phyloP scores from a whole-genome alignment of 2,329 filamentous ascomycete species.

The Aspergillus sp. region DNA sequence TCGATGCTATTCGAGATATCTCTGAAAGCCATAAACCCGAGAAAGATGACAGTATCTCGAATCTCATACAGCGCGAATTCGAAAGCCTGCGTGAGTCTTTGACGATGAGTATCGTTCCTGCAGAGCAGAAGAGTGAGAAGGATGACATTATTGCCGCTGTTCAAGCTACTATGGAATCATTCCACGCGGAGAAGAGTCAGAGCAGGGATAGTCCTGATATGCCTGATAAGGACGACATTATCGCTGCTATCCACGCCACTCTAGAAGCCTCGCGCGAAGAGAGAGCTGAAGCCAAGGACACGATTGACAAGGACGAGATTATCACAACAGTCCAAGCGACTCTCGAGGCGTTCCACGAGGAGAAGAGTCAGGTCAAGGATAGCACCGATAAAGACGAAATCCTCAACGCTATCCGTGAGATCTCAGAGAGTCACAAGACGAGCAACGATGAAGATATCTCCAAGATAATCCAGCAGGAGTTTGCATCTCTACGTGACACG shows the following conservation, averaged over 20 bases:
- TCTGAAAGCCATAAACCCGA: slow-evolving; percentile 34
- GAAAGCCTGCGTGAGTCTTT: slow-evolving; percentile 57
- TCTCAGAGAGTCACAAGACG: slow-evolving; percentile 37
- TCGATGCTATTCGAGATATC: slow-evolving; percentile 59
- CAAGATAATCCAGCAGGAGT: slow-evolving; percentile 57
- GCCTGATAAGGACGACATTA: background rate
- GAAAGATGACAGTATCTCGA: slow-evolving; percentile 32
- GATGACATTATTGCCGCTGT: slow-evolving; percentile 20
- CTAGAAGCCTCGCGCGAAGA: background rate
- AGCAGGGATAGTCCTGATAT: background rate
- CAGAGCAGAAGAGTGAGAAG: slow-evolving; percentile 36
- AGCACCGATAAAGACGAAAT: slow-evolving; percentile 60
- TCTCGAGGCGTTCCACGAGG: slow-evolving; percentile 47
- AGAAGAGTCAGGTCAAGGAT: slow-evolving; percentile 54
- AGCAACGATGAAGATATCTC: slow-evolving; percentile 30
- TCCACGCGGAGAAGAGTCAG: slow-evolving; percentile 49
- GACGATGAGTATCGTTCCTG: slow-evolving; percentile 29
- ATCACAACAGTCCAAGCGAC: slow-evolving; percentile 52
- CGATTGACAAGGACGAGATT: slow-evolving; percentile 38
- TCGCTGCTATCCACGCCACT: background rate
- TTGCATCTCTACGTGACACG: slow-evolving; percentile 59
- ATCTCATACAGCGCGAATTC: slow-evolving; percentile 59
- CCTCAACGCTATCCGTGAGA: slow-evolving; percentile 59
- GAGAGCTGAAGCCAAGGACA: background rate
- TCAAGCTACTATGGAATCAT: slow-evolving; percentile 43